Conservation (phyloP, 192 early-diverging fungal species). For the Backusella tarrabulga region DNA sequence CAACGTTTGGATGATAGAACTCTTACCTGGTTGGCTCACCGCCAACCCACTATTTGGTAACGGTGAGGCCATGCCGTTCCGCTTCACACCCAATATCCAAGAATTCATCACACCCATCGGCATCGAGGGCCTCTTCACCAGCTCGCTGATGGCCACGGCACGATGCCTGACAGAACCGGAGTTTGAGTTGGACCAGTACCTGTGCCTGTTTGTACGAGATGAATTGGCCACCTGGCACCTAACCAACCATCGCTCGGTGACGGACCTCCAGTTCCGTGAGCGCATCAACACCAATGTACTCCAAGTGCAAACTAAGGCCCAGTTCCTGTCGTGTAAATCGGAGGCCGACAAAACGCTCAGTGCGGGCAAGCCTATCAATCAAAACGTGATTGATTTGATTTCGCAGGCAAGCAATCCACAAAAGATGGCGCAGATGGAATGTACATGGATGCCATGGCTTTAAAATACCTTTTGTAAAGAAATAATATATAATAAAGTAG, state of each 20-base stretch:
- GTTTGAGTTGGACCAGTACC: slow-evolving; percentile 89
- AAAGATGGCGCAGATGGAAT: slow-evolving; percentile 95
- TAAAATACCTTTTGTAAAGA: slow-evolving; percentile 32
- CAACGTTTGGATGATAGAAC: slow-evolving; percentile 83
- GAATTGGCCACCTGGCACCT: slow-evolving; percentile 85
- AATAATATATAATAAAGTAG: not conserved
- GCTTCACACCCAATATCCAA: slow-evolving; percentile 97
- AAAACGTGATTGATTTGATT: slow-evolving; percentile 91
- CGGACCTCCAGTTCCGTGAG: slow-evolving; percentile 66
- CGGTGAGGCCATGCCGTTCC: slow-evolving; percentile 92
- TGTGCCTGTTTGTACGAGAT: slow-evolving; percentile 92
- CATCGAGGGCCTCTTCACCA: slow-evolving; percentile 90
- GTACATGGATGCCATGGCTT: slow-evolving; percentile 88
- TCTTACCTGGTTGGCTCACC: slow-evolving; percentile 65
- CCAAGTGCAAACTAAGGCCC: slow-evolving; percentile 64
- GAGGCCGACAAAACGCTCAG: slow-evolving; percentile 70
- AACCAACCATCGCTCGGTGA: slow-evolving; percentile 55
- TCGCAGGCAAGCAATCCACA: slow-evolving; percentile 86
- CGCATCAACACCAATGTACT: slow-evolving; percentile 71
- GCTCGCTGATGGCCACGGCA: slow-evolving; percentile 82
- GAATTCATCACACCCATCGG: slow-evolving; percentile 91
- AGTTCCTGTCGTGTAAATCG: slow-evolving; percentile 68
- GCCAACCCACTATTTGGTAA: slow-evolving; percentile 56
- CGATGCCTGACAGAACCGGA: slow-evolving; percentile 81
- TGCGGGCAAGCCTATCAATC: slow-evolving; percentile 62